These are phyloP conservation scores for Gentiana straminea DNA, from an alignment of 257 asterid genomes.

Conservation along the genomic window DNA sequence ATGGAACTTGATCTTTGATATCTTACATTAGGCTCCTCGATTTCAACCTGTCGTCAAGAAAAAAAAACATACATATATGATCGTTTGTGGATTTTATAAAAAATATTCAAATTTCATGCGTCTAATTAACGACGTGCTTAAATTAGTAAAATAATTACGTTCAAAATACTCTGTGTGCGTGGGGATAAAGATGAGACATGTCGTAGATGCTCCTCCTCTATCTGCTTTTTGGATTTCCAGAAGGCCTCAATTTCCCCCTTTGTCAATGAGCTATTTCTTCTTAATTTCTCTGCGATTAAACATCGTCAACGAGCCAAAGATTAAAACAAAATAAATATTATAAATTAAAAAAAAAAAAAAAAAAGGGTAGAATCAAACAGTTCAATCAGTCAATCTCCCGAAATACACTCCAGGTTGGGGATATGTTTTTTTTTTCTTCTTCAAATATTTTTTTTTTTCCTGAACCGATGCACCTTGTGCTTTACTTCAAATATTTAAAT, in stretches of 20 bases:
- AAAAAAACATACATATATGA: background rate
- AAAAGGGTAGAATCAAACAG: no score
- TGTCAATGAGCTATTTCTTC: constrained; percentile 58
- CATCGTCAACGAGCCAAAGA: no score
- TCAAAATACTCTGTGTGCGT: constrained; percentile 9
- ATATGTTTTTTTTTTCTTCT: no score
- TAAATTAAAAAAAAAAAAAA: background rate
- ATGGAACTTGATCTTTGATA: constrained; percentile 4
- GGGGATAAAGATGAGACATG: constrained; percentile 56
- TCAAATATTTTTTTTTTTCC: no score
- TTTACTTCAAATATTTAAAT: no score
- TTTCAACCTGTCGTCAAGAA: constrained; percentile 19
- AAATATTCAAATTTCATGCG: no score
- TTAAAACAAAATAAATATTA: background rate
- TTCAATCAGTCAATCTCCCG: no score
- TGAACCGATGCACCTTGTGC: no score
- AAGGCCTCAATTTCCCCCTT: constrained; percentile 55
- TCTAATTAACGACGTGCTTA: no score
- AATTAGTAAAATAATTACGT: no score
- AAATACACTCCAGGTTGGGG: no score
- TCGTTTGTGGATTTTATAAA: no score
- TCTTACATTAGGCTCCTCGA: constrained; percentile 22
- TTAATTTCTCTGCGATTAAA: constrained; percentile 21
- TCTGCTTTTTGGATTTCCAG: constrained; percentile 61
- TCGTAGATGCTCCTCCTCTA: constrained; percentile 59